Base-by-base conservation (phyloP, 371 early-diverging fungal species). In the Rhizopus delemar region DNA sequence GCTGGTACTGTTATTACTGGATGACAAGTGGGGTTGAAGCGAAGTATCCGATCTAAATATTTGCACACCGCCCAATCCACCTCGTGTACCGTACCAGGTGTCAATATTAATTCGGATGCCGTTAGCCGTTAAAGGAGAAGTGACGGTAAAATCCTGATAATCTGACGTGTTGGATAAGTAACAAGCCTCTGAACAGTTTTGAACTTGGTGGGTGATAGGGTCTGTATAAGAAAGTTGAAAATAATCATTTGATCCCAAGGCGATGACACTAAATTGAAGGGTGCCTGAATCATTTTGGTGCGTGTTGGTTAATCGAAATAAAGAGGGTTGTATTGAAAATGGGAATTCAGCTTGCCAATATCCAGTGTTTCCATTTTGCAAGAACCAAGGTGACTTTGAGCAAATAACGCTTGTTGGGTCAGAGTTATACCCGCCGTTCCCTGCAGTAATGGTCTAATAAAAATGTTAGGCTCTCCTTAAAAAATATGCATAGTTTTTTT, bases 301-400 rank as follows among this genome's bases (percentile, higher is more conserved):
- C 13, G 86, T 74, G 66, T 92, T 92, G 8, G 57, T 53, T 22
- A 92, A 63, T 13, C 90, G 79, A 61, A 92, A 82, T 8, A 86
- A 63, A 2, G 89, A 80, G 1, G 91, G 90, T 6, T 82, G 81
- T 15, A 86, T 64, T 16, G 80, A 62, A 50, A 71, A 70, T 3
- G 73, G 77, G 56, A 91, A 89, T 48, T 74, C 63, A 31, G 82
- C 84, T 39, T 88, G 73, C 84, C 86, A 88, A 59, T 81, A 89
- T 11, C 92, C 92, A 12, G 90, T 85, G n/a, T 83, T 80, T 57
- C 76, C 75, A 60, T 87, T 81, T 65, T 80, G 85, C 66, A 92
- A 61, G 22, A 91, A 69, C 91, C 91, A 90, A 3, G 53, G 62
- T 54, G 56, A 49, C 56, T 45, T 57, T 8, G 61, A 63, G 22